Conservation (phyloP, 768 basidiomycete species). For the Lepiota brunneoincarnata region DNA sequence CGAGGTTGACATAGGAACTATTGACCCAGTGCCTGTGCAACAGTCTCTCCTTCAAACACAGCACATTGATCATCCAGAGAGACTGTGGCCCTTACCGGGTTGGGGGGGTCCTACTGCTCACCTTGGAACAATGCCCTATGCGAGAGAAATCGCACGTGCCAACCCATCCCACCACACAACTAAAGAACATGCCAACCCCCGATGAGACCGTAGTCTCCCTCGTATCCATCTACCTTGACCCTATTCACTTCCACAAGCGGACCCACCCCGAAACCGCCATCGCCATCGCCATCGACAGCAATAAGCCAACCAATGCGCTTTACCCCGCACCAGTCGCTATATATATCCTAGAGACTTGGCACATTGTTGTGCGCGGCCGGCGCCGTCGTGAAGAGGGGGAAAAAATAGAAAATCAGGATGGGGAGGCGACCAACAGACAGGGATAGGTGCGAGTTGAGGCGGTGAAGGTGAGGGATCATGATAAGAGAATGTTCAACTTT, state of each 20-base stretch:
- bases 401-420: too few species aligned
- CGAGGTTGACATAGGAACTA: not conserved
- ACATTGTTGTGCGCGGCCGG: not conserved
- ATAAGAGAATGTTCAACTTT: too few species aligned
- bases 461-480: too few species aligned
- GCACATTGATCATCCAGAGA: not conserved
- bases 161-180: not conserved
- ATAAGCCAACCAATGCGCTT: too few species aligned
- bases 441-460: too few species aligned
- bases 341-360: not conserved
- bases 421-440: too few species aligned
- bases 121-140: not conserved
- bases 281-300: not conserved
- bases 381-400: too few species aligned
- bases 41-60: not conserved
- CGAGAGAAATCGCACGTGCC: not conserved
- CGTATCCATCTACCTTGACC: not conserved
- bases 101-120: not conserved
- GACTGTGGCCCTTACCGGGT: not conserved
- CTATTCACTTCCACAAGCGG: not conserved
- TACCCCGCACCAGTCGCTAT: not conserved
- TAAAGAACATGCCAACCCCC: not conserved
- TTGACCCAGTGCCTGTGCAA: not conserved
- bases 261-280: not conserved
- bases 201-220: too few species aligned